Evolutionary conservation across 176 grass and related monocot species (phyloP), one percentile per base, ranked within the genome.

Genomic region (Ensete ventricosum): DNA sequence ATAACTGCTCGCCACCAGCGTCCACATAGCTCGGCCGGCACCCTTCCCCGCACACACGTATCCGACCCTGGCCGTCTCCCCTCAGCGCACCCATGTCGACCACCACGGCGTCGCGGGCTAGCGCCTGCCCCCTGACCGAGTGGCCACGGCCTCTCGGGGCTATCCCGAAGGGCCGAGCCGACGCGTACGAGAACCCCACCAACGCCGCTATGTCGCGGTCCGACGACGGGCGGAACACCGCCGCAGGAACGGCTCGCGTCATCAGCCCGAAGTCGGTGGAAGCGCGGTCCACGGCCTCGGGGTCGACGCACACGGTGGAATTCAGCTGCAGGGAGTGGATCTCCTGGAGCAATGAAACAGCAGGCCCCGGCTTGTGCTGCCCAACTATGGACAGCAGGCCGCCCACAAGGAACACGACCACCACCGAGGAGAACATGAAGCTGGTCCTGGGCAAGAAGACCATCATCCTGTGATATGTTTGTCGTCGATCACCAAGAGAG

Each of bases 1-100:
- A 77, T 48, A 77, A 8, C 49, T 64, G 27, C 21, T 64, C 75
- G 1, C 75, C 75, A n/a, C 75, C 58, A 11, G 60, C 75, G 48
- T 77, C 75, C 14, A 77, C 75, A 11, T 77, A 77, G n/a, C 9
- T 21, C n/a, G 14, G 23, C 20, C 17, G 13, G 20, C 17, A 7
- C 57, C 57, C 57, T 2, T 26, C 20, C 16, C 22, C 23, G 9
- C 23, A 29, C 72, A 55, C 72, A 6, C 23, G 27, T 24, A 54
- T 54, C 72, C 72, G 2, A 2, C n/a, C 23, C 34, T 43, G 34
- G n/a, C 23, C 13, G 27, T 25, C 43, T 2, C 43, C 2, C 14
- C 67, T 6, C 43, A 70, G 67, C 9, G 67, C 34, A 11, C 43
- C 34, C 67, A 70, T 70, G 17, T 70, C 67, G 9, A 70, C 48